phyloP scores from a whole-genome alignment of 2,329 filamentous ascomycete genomes.

The Trichocomaceae sp. region DNA sequence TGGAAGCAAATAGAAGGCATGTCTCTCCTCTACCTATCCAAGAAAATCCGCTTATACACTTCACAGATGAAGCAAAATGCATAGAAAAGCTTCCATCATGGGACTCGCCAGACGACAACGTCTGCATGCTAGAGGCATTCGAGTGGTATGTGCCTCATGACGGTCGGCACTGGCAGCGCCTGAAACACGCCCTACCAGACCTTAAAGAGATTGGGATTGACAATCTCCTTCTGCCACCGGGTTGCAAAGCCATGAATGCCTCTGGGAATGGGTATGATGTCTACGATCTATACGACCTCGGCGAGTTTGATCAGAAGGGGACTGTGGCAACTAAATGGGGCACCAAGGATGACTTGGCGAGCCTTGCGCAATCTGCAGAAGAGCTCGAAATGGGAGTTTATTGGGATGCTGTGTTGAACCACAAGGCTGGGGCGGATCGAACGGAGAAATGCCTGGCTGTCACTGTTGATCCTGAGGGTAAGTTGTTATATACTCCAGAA shows the following conservation, averaged over 20 bases:
- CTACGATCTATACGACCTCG: constrained; percentile 64
- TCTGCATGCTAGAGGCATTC: constrained; percentile 61
- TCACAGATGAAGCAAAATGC: constrained; percentile 19
- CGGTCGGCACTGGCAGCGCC: constrained; percentile 55
- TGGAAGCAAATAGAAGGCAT: constrained; percentile 24
- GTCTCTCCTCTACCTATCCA: not conserved
- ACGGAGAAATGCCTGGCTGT: constrained; percentile 57
- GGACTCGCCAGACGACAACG: constrained; percentile 26
- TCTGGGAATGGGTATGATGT: constrained; percentile 62
- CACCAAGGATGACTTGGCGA: constrained; percentile 52
- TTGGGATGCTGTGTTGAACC: constrained; percentile 67
- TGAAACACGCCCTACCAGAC: constrained; percentile 46
- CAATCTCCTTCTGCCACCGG: constrained; percentile 63
- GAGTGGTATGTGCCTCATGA: constrained; percentile 65
- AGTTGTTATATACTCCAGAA: not conserved
- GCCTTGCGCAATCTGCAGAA: constrained; percentile 47
- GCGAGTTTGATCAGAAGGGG: constrained; percentile 68
- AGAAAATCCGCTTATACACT: not conserved
- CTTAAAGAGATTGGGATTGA: constrained; percentile 57
- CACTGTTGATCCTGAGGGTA: constrained; percentile 53
- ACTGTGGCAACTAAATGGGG: constrained; percentile 62
- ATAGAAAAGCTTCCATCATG: constrained; percentile 26
- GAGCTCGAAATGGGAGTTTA: constrained; percentile 52
- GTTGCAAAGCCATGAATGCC: constrained; percentile 59
- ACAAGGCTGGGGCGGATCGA: constrained; percentile 62